Conservation (phyloP, 805 yeast genomes). For the Lipomyces mesembrius region DNA sequence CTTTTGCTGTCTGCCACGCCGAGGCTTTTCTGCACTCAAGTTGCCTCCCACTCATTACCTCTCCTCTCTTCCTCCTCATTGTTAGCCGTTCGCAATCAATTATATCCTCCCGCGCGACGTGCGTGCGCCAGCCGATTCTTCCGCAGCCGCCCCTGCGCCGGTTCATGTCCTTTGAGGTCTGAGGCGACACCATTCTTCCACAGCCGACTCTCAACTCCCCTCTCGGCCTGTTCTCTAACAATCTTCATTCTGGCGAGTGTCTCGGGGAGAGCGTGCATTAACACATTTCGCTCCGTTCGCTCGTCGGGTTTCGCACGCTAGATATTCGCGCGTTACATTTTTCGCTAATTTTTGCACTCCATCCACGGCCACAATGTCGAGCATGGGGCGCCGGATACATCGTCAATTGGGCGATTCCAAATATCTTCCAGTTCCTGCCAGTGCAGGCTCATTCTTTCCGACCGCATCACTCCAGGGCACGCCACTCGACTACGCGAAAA, state of each 20-base stretch:
- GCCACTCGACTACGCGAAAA: conserved; percentile 18
- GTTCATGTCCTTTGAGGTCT: not conserved
- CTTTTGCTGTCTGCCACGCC: not conserved
- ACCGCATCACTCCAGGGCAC: not conserved
- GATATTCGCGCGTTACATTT: not conserved
- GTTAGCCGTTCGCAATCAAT: not conserved
- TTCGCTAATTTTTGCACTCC: not conserved
- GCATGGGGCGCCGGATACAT: not conserved
- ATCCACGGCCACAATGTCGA: not conserved
- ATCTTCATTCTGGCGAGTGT: not conserved
- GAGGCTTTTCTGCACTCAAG: not conserved
- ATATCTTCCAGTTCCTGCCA: not conserved
- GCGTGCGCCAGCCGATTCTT: not conserved
- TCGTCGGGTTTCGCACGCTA: not conserved
- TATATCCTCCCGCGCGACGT: not conserved
- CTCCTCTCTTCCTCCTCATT: conserved; percentile 4
- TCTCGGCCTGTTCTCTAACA: not conserved
- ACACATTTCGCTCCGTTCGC: not conserved
- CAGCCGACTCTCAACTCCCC: not conserved
- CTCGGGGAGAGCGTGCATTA: conserved; percentile 1
- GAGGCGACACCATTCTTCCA: not conserved
- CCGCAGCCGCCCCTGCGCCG: not conserved
- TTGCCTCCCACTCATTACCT: not conserved
- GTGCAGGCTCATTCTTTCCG: conserved; percentile 3
- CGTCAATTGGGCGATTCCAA: conserved; percentile 1